Conservation (phyloP, 305 asterid species). For the Fraxinus angustifolia region DNA sequence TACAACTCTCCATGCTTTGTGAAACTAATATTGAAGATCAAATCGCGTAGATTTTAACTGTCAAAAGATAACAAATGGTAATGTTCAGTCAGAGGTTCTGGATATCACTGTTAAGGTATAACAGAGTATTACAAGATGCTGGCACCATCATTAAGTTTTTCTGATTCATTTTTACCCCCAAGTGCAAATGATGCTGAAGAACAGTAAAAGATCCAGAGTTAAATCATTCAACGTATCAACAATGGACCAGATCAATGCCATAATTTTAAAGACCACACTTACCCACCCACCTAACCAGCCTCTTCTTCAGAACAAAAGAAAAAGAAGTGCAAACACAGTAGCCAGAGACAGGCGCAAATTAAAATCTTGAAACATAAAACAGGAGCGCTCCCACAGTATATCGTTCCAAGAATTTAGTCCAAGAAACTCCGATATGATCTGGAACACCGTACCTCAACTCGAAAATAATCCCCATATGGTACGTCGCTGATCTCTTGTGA, state of each 20-base stretch:
- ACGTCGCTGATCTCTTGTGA: constrained; percentile 81
- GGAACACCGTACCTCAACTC: constrained; percentile 68
- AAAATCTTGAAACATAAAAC: constrained; percentile 6
- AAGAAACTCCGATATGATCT: constrained; percentile 12
- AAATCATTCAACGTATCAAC: not conserved
- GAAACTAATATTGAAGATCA: not conserved
- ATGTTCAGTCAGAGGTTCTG: not conserved
- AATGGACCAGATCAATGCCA: not conserved
- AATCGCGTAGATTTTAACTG: not conserved
- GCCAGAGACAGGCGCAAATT: not conserved
- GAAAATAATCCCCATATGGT: constrained; percentile 90
- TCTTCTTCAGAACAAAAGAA: not conserved
- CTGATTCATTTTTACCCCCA: not conserved
- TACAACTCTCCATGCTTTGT: not conserved
- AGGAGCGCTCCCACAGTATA: not conserved
- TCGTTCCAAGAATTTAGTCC: not conserved
- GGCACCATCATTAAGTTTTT: not conserved
- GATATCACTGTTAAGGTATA: not conserved
- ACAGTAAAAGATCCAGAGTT: not conserved
- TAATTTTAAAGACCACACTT: not conserved
- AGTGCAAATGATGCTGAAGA: not conserved
- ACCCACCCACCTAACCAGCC: not conserved
- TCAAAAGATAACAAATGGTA: not conserved
- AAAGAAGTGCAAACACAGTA: constrained; percentile 1
- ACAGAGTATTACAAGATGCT: not conserved